Evolutionary conservation across 2,329 filamentous ascomycete species (phyloP).

Genomic region (Sordariomycetes sp.): DNA sequence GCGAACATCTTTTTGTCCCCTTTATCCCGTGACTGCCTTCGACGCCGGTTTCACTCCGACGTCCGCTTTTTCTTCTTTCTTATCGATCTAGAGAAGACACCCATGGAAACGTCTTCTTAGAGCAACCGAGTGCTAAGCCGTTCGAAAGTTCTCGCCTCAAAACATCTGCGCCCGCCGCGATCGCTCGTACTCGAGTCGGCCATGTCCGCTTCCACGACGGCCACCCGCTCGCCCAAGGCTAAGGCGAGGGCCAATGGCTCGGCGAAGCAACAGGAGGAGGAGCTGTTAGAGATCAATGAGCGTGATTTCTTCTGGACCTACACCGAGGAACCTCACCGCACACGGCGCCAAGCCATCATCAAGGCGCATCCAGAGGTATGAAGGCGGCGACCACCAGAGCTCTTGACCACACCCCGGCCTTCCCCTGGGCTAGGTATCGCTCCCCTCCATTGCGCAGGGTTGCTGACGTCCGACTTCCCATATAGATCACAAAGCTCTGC

Average conservation of each 20-base stretch:
- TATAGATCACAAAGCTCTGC: constrained; percentile 87
- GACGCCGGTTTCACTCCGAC: neutral
- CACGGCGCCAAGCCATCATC: constrained; percentile 85
- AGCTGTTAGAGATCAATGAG: constrained; percentile 12
- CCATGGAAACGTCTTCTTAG: neutral
- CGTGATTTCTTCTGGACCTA: constrained; percentile 92
- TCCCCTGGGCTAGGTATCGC: constrained; percentile 6
- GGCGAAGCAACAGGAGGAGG: constrained; percentile 2
- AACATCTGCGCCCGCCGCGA: neutral
- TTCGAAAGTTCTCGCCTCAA: neutral
- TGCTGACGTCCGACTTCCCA: constrained; percentile 1
- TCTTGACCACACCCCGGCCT: constrained; percentile 5
- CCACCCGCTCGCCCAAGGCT: neutral
- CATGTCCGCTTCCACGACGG: constrained; percentile 1
- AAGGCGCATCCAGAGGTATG: constrained; percentile 90
- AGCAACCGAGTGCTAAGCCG: neutral
- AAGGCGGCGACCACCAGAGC: constrained; percentile 5
- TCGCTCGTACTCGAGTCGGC: neutral
- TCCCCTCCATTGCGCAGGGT: constrained; percentile 3
- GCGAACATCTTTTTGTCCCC: neutral
- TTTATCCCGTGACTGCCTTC: too few species aligned
- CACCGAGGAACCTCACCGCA: constrained; percentile 93
- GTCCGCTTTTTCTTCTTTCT: neutral
- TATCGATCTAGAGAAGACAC: neutral
- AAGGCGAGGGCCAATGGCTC: constrained; percentile 2